Conservation (phyloP, 306 rosid genomes). For the Lathyrus aphaca region DNA sequence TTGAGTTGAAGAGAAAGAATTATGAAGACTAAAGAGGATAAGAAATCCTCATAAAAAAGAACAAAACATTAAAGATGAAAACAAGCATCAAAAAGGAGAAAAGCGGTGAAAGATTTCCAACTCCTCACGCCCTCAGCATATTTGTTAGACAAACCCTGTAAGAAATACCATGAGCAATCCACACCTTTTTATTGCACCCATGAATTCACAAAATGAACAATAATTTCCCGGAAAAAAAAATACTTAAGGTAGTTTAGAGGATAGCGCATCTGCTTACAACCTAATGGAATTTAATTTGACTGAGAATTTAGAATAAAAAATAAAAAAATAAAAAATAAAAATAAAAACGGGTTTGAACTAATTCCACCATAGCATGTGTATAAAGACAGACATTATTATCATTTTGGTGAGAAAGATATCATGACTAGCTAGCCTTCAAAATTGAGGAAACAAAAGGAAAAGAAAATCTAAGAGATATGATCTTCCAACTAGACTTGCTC, state of each 20-base stretch:
- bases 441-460: too few species aligned
- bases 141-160: background rate
- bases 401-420: slow-evolving; percentile 14
- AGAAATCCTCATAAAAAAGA: slow-evolving; percentile 22
- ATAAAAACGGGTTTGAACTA: background rate
- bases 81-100: slow-evolving; percentile 8
- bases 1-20: background rate
- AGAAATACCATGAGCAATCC: background rate
- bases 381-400: background rate
- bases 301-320: too few species aligned
- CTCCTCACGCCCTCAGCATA: background rate
- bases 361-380: slow-evolving; percentile 10
- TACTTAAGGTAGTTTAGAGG: background rate
- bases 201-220: slow-evolving; percentile 24
- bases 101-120: background rate
- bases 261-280: slow-evolving; percentile 13
- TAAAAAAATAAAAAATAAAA: slow-evolving; percentile 11
- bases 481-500: slow-evolving; percentile 21
- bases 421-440: slow-evolving; percentile 7
- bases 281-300: slow-evolving; percentile 12
- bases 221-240: background rate
- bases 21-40: slow-evolving; percentile 17
- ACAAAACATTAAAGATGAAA: background rate
- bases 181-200: background rate
- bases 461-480: background rate